Base-by-base conservation (phyloP, 2,329 filamentous ascomycete genomes). In the Verticillium tricorpus region DNA sequence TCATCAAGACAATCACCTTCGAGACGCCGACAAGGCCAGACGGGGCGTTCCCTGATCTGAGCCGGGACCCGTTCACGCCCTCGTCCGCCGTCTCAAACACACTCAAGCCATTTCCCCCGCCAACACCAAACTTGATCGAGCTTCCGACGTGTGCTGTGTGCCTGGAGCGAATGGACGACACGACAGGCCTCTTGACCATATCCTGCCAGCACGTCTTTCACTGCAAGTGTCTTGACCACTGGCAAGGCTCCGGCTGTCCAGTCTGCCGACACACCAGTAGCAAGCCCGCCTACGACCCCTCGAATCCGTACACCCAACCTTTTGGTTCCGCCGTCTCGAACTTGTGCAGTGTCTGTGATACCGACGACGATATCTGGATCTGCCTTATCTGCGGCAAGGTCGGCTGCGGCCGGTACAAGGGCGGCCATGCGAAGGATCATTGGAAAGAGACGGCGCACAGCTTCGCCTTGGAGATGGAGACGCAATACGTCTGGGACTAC, bases 181-280 rank as follows among this genome's bases (percentile, higher is more conserved):
- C 93, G 0, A 96, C 93, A 0, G 95, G 95, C 0, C 81, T 99
- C 2, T 86, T 99, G 72, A 99, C 95, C 1, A 98, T 98, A 50
- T 89, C 96, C 34, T 99, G 95, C 72, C 94, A 98, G 70, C 95
- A 99, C 70, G 92, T 98, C 59, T 99, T 99, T 72, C 95, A 99
- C 74, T 98, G 95, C 72, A 93, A 89, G 1, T 99, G 95, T 75
- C 82, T 99, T 1, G 91, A 97, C 71, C 98, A 95, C 72, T 99
- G 95, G 95, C 92, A 91, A 71, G 93, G 94, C 5, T 90, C 89
- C 31, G 94, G 94, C 5, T 99, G 95, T 71, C 95, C 95, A 0
- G 93, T 99, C 7, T 99, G 95, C 70, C 87, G 95, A 37, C 97
- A 96, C 70, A 96, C 93, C 1, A 85, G 82, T 63, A 77, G 81